Conservation (phyloP, 192 early-diverging fungal species). For the Coemansia sp. region DNA sequence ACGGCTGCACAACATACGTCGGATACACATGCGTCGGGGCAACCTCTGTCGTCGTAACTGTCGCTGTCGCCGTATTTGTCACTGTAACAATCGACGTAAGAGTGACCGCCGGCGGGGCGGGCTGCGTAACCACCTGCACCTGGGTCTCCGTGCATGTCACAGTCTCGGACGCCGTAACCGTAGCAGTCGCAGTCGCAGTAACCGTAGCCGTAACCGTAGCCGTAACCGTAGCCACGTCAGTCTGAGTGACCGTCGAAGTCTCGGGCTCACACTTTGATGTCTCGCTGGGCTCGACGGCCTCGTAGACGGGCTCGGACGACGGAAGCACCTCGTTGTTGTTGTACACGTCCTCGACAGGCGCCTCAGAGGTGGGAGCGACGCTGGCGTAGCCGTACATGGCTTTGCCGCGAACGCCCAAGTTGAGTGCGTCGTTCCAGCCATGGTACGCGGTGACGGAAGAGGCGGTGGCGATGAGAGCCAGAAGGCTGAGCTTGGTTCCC, state of each 20-base stretch:
- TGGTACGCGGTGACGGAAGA: constrained; percentile 19
- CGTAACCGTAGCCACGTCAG: constrained; percentile 5
- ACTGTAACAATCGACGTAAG: constrained; percentile 31
- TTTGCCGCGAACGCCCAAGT: constrained; percentile 20
- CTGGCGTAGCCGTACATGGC: constrained; percentile 10
- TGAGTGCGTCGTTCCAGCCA: constrained; percentile 12
- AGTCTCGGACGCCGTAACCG: constrained; percentile 9
- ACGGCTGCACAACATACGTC: neutral
- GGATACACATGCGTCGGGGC: neutral
- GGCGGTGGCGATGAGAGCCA: constrained; percentile 23
- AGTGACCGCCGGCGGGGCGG: constrained; percentile 35
- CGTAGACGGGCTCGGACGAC: constrained; percentile 10
- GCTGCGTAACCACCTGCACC: constrained; percentile 29
- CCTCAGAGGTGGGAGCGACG: constrained; percentile 24
- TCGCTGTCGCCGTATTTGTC: no score
- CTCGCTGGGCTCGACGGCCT: constrained; percentile 24
- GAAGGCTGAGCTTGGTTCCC: constrained; percentile 28
- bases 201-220: constrained; percentile 11
- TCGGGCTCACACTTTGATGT: constrained; percentile 18
- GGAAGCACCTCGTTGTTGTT: constrained; percentile 25
- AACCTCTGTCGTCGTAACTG: constrained; percentile 4
- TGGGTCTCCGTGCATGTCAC: constrained; percentile 20
- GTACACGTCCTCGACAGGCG: constrained; percentile 14
- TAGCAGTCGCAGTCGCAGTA: constrained; percentile 1
- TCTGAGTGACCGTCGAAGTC: constrained; percentile 16